Evolutionary conservation across 2,329 filamentous ascomycete species (phyloP).

Genomic region (Talaromyces verruculosus): DNA sequence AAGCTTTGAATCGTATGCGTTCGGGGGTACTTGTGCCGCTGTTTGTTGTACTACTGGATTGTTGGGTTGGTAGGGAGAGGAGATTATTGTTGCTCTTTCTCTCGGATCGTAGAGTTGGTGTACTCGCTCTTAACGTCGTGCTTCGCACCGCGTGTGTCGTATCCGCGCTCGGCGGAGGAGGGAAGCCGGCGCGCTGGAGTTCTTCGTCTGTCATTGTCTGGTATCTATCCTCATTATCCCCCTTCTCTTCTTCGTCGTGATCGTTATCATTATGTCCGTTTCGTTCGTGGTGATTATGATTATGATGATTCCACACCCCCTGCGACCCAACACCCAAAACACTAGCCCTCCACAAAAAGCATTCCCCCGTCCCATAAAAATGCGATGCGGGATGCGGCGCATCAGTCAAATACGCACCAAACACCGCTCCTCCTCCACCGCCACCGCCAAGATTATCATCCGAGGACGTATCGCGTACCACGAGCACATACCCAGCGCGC

Average conservation of each 20-base stretch:
- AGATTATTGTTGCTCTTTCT: background rate
- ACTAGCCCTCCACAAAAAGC: slow-evolving; percentile 82
- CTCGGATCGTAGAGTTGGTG: slow-evolving; percentile 6
- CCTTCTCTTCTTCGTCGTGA: background rate
- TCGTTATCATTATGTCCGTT: background rate
- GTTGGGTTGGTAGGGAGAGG: no score
- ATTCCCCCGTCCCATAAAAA: slow-evolving; percentile 96
- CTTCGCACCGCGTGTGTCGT: slow-evolving; percentile 61
- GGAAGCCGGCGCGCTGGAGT: slow-evolving; percentile 56
- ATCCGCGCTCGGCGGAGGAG: slow-evolving; percentile 68
- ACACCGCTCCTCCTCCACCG: slow-evolving; percentile 52
- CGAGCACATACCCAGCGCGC: slow-evolving; percentile 83
- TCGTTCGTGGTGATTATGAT: background rate
- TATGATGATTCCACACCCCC: slow-evolving; percentile 25
- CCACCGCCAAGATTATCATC: slow-evolving; percentile 5
- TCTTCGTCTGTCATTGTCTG: slow-evolving; percentile 39
- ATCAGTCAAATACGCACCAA: slow-evolving; percentile 93
- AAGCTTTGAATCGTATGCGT: slow-evolving; percentile 90
- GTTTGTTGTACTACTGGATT: slow-evolving; percentile 19
- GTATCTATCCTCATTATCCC: background rate
- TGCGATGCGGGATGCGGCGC: slow-evolving; percentile 75
- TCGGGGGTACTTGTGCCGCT: slow-evolving; percentile 62
- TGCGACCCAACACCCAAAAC: slow-evolving; percentile 56
- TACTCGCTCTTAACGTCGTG: slow-evolving; percentile 55
- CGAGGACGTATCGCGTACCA: slow-evolving; percentile 68